A percentile compares a stretch with the other conserved stretches of the same genome.
phyloP scores from a whole-genome alignment of 225 moss, liverwort and hornwort species.

The Ulota crispa region DNA sequence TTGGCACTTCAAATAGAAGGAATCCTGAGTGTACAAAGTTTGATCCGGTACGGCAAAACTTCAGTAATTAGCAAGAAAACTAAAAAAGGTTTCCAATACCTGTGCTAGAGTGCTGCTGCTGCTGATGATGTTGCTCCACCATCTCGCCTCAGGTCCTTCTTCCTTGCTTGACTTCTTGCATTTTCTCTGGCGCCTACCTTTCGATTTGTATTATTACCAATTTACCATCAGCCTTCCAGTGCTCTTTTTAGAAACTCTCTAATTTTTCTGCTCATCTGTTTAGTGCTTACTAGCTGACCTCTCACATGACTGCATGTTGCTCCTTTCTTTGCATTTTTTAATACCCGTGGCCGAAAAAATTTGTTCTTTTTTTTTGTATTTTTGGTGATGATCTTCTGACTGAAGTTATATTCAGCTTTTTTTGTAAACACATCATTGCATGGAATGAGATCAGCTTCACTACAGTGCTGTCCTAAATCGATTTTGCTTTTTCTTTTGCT shows the following conservation, averaged over 20 bases:
- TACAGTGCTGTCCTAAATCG: background rate
- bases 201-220: background rate
- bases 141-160: background rate
- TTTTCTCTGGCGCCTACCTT: slow-evolving; percentile 13
- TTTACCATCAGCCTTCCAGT: slow-evolving; percentile 24
- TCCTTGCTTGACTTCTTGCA: slow-evolving; percentile 26
- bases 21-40: slow-evolving; percentile 9
- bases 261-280: background rate
- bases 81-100: background rate
- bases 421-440: background rate
- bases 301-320: background rate
- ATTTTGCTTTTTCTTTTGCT: background rate
- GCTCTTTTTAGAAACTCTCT: background rate
- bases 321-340: too few species aligned
- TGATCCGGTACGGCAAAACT: slow-evolving; percentile 14
- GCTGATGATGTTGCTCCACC: slow-evolving; percentile 10
- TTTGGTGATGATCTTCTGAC: slow-evolving; percentile 3
- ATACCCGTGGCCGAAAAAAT: background rate
- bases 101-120: slow-evolving; percentile 6
- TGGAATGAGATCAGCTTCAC: background rate
- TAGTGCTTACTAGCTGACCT: background rate
- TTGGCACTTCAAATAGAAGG: background rate
- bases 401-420: slow-evolving; percentile 1
- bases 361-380: background rate
- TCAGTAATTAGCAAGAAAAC: background rate